Conservation (phyloP, 495 filamentous ascomycete genomes). For the Jackrogersella minutella region DNA sequence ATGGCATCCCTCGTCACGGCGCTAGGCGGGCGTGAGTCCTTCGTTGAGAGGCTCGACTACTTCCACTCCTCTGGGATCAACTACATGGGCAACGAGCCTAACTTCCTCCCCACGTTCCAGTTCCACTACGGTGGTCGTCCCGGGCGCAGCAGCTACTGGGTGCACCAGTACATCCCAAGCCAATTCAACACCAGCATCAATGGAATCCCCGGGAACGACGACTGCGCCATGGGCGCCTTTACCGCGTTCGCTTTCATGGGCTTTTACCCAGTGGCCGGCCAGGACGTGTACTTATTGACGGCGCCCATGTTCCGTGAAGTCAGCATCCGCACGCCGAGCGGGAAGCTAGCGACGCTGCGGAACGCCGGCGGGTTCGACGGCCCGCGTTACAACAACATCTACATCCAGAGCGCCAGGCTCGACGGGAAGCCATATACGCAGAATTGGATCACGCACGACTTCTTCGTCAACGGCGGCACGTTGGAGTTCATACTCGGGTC, state of each 20-base stretch:
- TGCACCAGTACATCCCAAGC: conserved; percentile 70
- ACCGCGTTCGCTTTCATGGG: conserved; percentile 74
- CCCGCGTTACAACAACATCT: conserved; percentile 64
- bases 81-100: conserved; percentile 78
- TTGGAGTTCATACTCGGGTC: conserved; percentile 69
- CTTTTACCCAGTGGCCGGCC: conserved; percentile 76
- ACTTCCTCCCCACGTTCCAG: conserved; percentile 74
- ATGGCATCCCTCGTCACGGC: conserved; percentile 66
- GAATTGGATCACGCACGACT: conserved; percentile 78
- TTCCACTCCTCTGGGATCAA: conserved; percentile 69
- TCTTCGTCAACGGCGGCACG: conserved; percentile 71
- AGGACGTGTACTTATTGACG: conserved; percentile 76
- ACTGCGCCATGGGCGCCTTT: conserved; percentile 80
- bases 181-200: conserved; percentile 68
- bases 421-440: conserved; percentile 68
- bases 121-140: conserved; percentile 78
- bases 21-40: conserved; percentile 66
- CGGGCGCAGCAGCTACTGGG: conserved; percentile 65
- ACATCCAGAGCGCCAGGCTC: conserved; percentile 71
- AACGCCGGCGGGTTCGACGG: conserved; percentile 66
- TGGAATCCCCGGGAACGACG: conserved; percentile 79
- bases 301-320: conserved; percentile 71
- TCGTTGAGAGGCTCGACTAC: conserved; percentile 68
- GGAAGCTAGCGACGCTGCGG: conserved; percentile 66
- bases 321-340: conserved; percentile 63